phyloP scores from a whole-genome alignment of 2,329 filamentous ascomycete species.

The Trichoderma koningii region DNA sequence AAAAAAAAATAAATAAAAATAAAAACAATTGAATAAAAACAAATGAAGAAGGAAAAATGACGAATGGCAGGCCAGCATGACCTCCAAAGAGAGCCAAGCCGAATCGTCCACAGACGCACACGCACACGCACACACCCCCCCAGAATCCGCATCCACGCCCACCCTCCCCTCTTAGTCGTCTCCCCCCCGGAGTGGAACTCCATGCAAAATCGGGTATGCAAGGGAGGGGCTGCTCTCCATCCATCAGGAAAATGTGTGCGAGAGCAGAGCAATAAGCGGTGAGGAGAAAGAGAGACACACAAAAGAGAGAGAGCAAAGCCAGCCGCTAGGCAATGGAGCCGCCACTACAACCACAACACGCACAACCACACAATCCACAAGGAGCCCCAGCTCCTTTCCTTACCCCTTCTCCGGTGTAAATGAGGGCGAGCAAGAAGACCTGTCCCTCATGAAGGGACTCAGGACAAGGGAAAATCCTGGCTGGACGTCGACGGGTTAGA shows the following conservation, averaged over 20 bases:
- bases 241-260: conserved; percentile 25
- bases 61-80: conserved; percentile 21
- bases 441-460: not conserved
- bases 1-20: no score
- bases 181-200: conserved; percentile 1
- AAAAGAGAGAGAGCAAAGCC: conserved; percentile 20
- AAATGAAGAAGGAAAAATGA: not conserved
- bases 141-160: not conserved
- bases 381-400: not conserved
- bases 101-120: not conserved
- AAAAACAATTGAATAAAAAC: no score
- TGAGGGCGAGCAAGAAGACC: not conserved
- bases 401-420: not conserved
- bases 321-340: conserved; percentile 24
- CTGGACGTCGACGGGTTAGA: conserved; percentile 1
- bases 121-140: not conserved
- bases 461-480: not conserved
- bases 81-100: not conserved
- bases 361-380: conserved; percentile 1
- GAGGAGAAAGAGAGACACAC: conserved; percentile 19
- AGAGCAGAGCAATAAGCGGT: conserved; percentile 28
- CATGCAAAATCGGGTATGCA: conserved; percentile 30
- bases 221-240: conserved; percentile 28
- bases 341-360: conserved; percentile 16
- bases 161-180: not conserved